Percentiles rank a stretch among this genome's conserved stretches.
phyloP scores from a whole-genome alignment of 2,329 filamentous ascomycete species.

The Penicillium corylophilum region DNA sequence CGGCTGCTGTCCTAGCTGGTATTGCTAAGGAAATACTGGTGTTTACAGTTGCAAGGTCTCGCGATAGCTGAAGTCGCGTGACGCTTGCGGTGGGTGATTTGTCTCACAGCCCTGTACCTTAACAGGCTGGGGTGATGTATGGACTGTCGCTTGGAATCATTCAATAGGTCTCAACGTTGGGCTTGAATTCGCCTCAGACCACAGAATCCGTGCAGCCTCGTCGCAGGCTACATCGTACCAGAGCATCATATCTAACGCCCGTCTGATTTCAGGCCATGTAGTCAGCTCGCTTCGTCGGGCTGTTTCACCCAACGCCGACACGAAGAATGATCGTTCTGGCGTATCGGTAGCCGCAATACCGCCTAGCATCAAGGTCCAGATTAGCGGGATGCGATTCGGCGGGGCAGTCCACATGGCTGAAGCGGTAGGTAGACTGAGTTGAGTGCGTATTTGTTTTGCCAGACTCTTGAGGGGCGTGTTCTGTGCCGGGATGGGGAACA shows the following conservation, averaged over 20 bases:
- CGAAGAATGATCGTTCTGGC: conserved; percentile 35
- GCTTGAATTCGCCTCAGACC: conserved; percentile 21
- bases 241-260: conserved; percentile 26
- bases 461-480: conserved; percentile 37
- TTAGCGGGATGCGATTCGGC: conserved; percentile 24
- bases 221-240: conserved; percentile 41
- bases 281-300: conserved; percentile 19
- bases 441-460: conserved; percentile 24
- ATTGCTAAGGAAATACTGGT: no score
- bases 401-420: conserved; percentile 27
- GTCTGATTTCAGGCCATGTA: conserved; percentile 29
- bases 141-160: background rate
- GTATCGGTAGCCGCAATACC: conserved; percentile 39
- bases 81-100: background rate
- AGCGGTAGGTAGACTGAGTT: conserved; percentile 24
- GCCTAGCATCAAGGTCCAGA: conserved; percentile 40
- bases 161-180: background rate
- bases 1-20: no score
- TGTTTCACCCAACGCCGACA: conserved; percentile 24
- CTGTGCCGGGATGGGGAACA: conserved; percentile 41
- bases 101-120: no score
- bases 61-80: no score
- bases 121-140: no score
- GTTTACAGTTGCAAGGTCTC: no score
- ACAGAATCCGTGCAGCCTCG: conserved; percentile 28